Percentiles rank a stretch among this genome's conserved stretches.
Conservation (phyloP, 1,139 yeast genomes). For the Hansenula sp. region DNA sequence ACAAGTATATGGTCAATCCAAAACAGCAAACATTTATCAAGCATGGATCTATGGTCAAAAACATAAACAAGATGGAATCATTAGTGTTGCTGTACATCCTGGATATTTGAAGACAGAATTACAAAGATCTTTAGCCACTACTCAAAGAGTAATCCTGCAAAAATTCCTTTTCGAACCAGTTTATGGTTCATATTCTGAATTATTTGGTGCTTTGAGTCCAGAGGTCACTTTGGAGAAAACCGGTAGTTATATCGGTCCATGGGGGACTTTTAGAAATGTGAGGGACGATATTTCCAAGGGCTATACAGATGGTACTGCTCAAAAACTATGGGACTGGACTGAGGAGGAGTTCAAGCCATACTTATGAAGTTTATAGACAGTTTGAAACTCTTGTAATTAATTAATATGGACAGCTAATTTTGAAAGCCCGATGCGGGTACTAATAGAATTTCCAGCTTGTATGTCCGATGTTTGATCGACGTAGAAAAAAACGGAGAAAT, state of each 20-base stretch:
- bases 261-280: conserved; percentile 27
- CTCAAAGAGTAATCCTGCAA: conserved; percentile 7
- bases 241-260: conserved; percentile 31
- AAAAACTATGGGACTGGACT: conserved; percentile 27
- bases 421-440: too few species aligned
- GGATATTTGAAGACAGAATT: neutral
- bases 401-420: too few species aligned
- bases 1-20: conserved; percentile 41
- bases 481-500: too few species aligned
- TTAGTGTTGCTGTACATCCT: conserved; percentile 25
- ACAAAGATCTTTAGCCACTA: neutral
- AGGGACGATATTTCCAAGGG: conserved; percentile 29
- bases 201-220: conserved; percentile 37
- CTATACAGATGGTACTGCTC: conserved; percentile 27
- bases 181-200: conserved; percentile 40
- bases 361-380: too few species aligned
- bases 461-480: too few species aligned
- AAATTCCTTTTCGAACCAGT: conserved; percentile 23
- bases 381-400: too few species aligned
- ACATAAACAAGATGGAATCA: conserved; percentile 30
- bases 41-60: conserved; percentile 37
- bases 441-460: too few species aligned
- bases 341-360: conserved; percentile 21
- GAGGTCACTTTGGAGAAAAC: conserved; percentile 24
- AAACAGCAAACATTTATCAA: conserved; percentile 41